These are phyloP conservation scores for Parmelia sp. DNA, from an alignment of 495 filamentous ascomycete genomes.

Conservation along the genomic window DNA sequence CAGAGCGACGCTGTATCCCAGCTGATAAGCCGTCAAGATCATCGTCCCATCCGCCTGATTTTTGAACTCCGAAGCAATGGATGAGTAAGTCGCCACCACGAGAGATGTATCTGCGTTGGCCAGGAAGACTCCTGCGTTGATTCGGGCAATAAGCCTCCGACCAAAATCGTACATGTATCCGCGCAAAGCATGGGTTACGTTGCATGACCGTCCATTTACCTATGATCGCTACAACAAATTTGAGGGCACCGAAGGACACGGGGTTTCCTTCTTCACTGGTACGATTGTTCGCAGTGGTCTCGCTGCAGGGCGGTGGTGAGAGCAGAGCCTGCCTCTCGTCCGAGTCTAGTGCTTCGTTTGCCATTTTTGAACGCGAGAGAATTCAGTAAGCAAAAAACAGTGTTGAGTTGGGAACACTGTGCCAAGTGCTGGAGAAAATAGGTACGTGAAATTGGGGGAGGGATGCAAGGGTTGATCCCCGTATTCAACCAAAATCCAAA, in stretches of 20 bases:
- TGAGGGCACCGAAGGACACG: too few relatives aligned
- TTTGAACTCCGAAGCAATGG: conserved; percentile 35
- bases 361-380: not conserved
- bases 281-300: not conserved
- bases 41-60: conserved; percentile 30
- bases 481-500: too few relatives aligned
- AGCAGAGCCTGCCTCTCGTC: conserved; percentile 4
- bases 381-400: not conserved
- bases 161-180: too few relatives aligned
- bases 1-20: conserved; percentile 34
- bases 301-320: not conserved
- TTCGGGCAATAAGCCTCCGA: too few relatives aligned
- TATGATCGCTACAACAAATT: too few relatives aligned
- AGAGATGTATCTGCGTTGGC: conserved; percentile 33
- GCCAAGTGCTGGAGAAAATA: not conserved
- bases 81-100: conserved; percentile 32
- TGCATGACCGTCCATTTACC: too few relatives aligned
- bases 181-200: too few relatives aligned
- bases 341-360: conserved; percentile 1
- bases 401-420: not conserved
- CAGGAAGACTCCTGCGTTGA: conserved; percentile 31
- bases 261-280: too few relatives aligned
- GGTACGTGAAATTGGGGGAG: not conserved
- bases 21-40: conserved; percentile 34
- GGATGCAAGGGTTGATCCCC: not conserved